Percentiles rank a stretch among this genome's conserved stretches.
These are phyloP conservation scores for Cutaneotrichosporon spelunceum DNA, from an alignment of 1,284 basidiomycete genomes.

Conservation along the genomic window DNA sequence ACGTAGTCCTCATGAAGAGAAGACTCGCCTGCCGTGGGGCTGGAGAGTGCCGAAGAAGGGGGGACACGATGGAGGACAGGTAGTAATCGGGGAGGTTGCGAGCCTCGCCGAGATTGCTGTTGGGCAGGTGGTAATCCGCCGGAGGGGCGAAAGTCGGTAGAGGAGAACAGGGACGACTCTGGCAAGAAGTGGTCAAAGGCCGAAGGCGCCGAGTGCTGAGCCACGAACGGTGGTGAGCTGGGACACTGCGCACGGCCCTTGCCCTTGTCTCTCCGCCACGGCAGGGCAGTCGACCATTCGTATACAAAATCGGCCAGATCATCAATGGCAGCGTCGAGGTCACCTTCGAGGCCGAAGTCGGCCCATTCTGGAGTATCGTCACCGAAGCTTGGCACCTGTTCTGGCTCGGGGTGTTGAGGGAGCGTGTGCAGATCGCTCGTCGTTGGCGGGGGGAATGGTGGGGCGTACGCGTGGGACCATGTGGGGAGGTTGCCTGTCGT, in stretches of 20 bases:
- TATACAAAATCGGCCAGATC: conserved; percentile 30
- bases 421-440: not conserved
- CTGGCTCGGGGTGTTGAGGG: not conserved
- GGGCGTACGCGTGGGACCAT: not conserved
- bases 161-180: not conserved
- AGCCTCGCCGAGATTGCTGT: not conserved
- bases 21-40: not conserved
- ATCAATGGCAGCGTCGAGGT: conserved; percentile 21
- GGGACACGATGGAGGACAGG: not conserved
- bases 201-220: not conserved
- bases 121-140: not conserved
- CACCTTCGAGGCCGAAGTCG: not conserved
- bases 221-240: not conserved
- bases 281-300: conserved; percentile 22
- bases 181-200: not conserved
- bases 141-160: not conserved
- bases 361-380: conserved; percentile 10
- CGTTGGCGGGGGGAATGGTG: not conserved
- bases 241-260: conserved; percentile 4
- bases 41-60: conserved; percentile 6
- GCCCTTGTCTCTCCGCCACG: conserved; percentile 11
- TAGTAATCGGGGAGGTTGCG: not conserved
- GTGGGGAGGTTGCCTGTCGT: conserved; percentile 13
- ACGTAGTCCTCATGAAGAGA: not conserved
- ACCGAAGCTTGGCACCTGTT: conserved; percentile 2